Evolutionary conservation across 148 eudicot genomes (phyloP).

Genomic region (Diospyros lotus): DNA sequence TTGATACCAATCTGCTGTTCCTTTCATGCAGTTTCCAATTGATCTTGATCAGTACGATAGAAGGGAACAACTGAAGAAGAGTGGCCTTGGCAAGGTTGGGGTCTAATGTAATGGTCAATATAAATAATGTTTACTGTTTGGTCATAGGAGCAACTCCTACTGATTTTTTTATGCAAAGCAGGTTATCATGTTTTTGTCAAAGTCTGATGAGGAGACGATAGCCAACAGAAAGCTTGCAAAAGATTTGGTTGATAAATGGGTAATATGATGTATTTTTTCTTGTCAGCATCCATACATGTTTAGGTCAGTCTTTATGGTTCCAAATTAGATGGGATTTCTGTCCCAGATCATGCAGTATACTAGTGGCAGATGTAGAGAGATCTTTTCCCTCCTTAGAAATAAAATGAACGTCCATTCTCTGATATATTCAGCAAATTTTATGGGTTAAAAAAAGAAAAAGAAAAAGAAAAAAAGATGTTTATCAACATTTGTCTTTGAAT

Average conservation of each 20-base stretch:
- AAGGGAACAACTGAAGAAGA: constrained; percentile 82
- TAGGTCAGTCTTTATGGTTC: neutral
- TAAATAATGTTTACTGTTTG: neutral
- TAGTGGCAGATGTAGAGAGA: too few relatives aligned
- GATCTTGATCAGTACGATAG: constrained; percentile 91
- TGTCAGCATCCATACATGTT: neutral
- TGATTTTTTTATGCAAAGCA: constrained; percentile 25
- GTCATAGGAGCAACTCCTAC: neutral
- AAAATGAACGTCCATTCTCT: too few relatives aligned
- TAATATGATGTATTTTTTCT: constrained; percentile 23
- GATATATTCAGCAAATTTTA: too few relatives aligned
- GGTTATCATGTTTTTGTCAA: constrained; percentile 97
- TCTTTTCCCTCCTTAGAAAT: too few relatives aligned
- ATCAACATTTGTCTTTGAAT: neutral
- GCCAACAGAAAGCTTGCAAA: constrained; percentile 87
- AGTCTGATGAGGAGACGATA: constrained; percentile 97
- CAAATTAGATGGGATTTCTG: neutral
- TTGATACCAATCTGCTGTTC: constrained; percentile 13
- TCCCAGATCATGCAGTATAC: neutral
- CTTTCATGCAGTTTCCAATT: constrained; percentile 69
- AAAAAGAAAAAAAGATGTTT: neutral
- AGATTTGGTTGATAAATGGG: constrained; percentile 98
- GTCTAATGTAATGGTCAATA: neutral
- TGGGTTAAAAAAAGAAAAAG: too few relatives aligned
- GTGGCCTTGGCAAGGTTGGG: constrained; percentile 92